Conservation (phyloP, 1,139 yeast genomes). For the Saccharomyces pastorianus region DNA sequence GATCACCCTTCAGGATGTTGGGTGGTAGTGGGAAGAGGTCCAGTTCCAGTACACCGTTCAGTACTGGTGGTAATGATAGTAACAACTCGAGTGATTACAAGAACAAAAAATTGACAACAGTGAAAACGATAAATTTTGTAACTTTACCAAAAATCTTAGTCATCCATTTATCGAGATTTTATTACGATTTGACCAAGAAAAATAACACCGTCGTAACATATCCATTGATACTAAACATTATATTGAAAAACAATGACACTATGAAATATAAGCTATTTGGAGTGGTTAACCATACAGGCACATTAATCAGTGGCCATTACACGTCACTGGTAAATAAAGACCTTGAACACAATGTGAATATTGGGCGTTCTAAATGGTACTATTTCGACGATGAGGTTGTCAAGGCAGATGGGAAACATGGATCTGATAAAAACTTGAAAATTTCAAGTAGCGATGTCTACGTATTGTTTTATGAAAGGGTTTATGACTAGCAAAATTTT, state of each 20-base stretch:
- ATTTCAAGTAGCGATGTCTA: slow-evolving; percentile 56
- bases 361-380: slow-evolving; percentile 44
- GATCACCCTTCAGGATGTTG: slow-evolving; percentile 22
- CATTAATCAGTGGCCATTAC: slow-evolving; percentile 66
- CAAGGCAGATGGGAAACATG: slow-evolving; percentile 41
- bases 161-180: slow-evolving; percentile 57
- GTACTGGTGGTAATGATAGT: slow-evolving; percentile 1
- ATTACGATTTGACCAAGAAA: slow-evolving; percentile 49
- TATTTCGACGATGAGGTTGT: slow-evolving; percentile 65
- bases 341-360: slow-evolving; percentile 27
- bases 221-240: slow-evolving; percentile 46
- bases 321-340: slow-evolving; percentile 56
- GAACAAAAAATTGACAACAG: slow-evolving; percentile 34
- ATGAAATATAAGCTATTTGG: slow-evolving; percentile 50
- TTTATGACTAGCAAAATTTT: slow-evolving; percentile 13
- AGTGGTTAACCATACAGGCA: slow-evolving; percentile 63
- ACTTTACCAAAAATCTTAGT: slow-evolving; percentile 57
- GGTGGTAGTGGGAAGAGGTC: slow-evolving; percentile 4
- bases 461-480: slow-evolving; percentile 59
- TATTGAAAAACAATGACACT: slow-evolving; percentile 35
- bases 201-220: slow-evolving; percentile 47
- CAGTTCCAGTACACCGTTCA: neutral
- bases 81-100: slow-evolving; percentile 23
- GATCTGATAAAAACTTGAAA: slow-evolving; percentile 36
- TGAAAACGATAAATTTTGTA: slow-evolving; percentile 53